phyloP scores from a whole-genome alignment of 192 early-diverging fungal species.

The Entomortierella parvispora region DNA sequence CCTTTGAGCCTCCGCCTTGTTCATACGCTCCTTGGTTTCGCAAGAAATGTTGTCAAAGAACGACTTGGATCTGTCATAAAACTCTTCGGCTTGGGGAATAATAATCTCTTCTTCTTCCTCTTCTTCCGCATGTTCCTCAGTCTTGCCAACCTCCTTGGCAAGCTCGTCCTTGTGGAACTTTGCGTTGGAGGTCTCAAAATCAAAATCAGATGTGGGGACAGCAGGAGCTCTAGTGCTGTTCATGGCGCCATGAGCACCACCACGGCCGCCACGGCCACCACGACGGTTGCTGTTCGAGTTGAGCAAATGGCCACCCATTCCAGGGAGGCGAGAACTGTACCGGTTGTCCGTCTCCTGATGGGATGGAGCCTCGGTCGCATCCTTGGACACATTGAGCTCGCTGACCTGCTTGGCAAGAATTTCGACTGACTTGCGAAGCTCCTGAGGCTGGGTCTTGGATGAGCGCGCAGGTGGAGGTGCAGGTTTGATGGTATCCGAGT shows the following conservation, averaged over 20 bases:
- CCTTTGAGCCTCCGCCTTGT: slow-evolving; percentile 63
- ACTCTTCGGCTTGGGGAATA: slow-evolving; percentile 62
- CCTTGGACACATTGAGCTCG: slow-evolving; percentile 57
- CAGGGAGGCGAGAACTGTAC: slow-evolving; percentile 57
- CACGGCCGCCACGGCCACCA: slow-evolving; percentile 54
- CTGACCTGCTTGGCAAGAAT: slow-evolving; percentile 66
- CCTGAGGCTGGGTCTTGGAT: slow-evolving; percentile 48
- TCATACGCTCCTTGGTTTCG: slow-evolving; percentile 89
- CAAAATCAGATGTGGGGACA: slow-evolving; percentile 84
- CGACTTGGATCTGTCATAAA: slow-evolving; percentile 82
- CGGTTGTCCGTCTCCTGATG: slow-evolving; percentile 44
- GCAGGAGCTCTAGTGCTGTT: slow-evolving; percentile 53
- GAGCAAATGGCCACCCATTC: slow-evolving; percentile 60
- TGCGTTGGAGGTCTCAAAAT: slow-evolving; percentile 95
- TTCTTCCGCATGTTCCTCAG: slow-evolving; percentile 48
- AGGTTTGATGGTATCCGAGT: slow-evolving; percentile 51
- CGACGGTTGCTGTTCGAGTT: slow-evolving; percentile 59
- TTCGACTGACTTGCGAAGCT: slow-evolving; percentile 59
- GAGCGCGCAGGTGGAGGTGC: slow-evolving; percentile 51
- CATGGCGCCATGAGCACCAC: slow-evolving; percentile 50
- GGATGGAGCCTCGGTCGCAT: slow-evolving; percentile 20
- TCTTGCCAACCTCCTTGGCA: slow-evolving; percentile 75
- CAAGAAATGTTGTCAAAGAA: slow-evolving; percentile 99
- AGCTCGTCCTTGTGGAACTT: slow-evolving; percentile 93
- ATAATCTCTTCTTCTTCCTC: slow-evolving; percentile 67